Evolutionary conservation across 2,329 filamentous ascomycete species (phyloP), one percentile per base, ranked within the genome.

Genomic region (Sarocladium kiliense): DNA sequence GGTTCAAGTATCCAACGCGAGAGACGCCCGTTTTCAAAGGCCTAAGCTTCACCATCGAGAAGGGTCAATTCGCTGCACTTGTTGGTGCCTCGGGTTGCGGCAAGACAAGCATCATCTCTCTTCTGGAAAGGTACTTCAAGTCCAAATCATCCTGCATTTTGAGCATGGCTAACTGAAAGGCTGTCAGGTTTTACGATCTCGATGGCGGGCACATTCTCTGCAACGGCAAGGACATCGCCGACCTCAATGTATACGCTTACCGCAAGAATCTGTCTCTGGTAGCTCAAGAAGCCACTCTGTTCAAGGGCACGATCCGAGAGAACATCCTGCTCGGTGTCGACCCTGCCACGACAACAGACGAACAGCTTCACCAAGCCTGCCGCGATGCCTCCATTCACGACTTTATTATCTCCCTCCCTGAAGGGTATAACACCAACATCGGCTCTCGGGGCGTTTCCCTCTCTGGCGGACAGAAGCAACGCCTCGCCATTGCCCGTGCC

Each of bases 381-480:
- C 76, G 76, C 56, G 79, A 83, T 61, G 87, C 87, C 3, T 86
- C 84, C 23, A 85, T 89, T 55, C 80, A 88, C 65, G 86, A 88
- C 39, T 91, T 90, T 66, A 83, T 91, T 62, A 70, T 77, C 27
- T 84, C 80, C 3, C 74, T 91, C 1, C 85, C 87, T 0, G 78
- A 84, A 10, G 86, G 86, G 1, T 89, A 88, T 67, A 75, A 82
- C 58, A 91, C 87, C 0, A 71, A 81, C 54, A 77, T 89, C 27
- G 87, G 87, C 32, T 84, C 83, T 55, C 79, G 81, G 49, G 88
- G 87, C 16, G 80, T 86, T 0, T 81, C 79, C 0, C 72, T 89
- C 3, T 87, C 83, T 0, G 87, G 87, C n/a, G 87, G 87, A 0
- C 87, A 89, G 70, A 85, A 86, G 58, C 87, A 90, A 69, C 80